Evolutionary conservation across 306 rosid genomes (phyloP).

Genomic region (Hippophae rhamnoides): DNA sequence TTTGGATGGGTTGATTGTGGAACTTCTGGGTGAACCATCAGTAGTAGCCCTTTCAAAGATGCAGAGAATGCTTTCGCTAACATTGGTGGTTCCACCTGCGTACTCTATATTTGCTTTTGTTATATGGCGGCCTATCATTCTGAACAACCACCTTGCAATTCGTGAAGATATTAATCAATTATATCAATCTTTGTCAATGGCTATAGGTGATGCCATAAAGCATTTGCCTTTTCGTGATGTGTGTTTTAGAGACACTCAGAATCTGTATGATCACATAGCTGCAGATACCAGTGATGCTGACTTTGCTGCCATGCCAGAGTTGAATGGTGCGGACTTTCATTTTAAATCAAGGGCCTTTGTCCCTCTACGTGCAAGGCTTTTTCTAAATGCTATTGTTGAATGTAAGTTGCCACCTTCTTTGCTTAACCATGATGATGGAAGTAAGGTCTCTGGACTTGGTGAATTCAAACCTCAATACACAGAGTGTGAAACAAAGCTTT

Average conservation of each 20-base stretch:
- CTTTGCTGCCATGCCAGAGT: constrained; percentile 69
- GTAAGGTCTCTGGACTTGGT: constrained; percentile 44
- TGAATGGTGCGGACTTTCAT: constrained; percentile 63
- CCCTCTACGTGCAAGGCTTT: constrained; percentile 88
- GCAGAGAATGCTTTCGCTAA: constrained; percentile 84
- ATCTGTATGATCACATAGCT: constrained; percentile 74
- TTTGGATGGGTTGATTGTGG: constrained; percentile 72
- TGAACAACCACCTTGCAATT: constrained; percentile 38
- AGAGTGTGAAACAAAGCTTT: constrained; percentile 55
- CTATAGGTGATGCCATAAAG: constrained; percentile 62
- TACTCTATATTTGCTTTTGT: constrained; percentile 80
- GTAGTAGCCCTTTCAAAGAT: constrained; percentile 79
- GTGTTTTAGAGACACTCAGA: constrained; percentile 77
- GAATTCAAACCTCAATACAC: constrained; percentile 43
- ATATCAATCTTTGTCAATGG: constrained; percentile 56
- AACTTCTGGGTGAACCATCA: constrained; percentile 80
- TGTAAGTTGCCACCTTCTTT: constrained; percentile 64
- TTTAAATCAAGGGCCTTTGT: constrained; percentile 74
- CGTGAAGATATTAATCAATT: constrained; percentile 74
- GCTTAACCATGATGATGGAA: constrained; percentile 37
- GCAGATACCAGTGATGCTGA: constrained; percentile 68
- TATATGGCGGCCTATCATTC: constrained; percentile 61
- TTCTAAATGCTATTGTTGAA: constrained; percentile 72
- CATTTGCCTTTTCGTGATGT: constrained; percentile 89
- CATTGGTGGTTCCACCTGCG: constrained; percentile 82